Evolutionary conservation across 495 filamentous ascomycete species (phyloP), one percentile per base, ranked within the genome.

Genomic region (Viridothelium virens): DNA sequence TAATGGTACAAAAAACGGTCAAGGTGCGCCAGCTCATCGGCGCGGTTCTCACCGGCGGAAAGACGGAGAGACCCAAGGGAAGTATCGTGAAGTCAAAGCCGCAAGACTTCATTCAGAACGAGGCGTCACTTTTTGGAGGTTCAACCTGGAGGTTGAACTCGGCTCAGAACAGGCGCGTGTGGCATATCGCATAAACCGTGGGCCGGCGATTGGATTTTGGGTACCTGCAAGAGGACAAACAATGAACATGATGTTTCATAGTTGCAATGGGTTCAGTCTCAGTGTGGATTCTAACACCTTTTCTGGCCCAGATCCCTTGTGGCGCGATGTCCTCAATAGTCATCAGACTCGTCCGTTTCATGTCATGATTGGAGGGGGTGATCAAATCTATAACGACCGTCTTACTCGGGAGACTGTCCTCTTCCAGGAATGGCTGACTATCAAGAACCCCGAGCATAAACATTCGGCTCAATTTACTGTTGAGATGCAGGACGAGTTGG

Each of bases 161-260:
- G 80, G 83, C 38, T 76, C 86, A 16, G 81, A 81, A 61, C 89
- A 96, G 72, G 83, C 89, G 66, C 88, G 92, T 56, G 89, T 98
- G 70, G 95, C 92, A 0, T 98, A 98, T 73, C 87, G 94, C 61
- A 96, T 98, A 77, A 98, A 98, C 74, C 83, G 86, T 67, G 94
- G 92, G 3, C 92, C 93, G 6, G 87, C 91, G 14, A 84, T 92
- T 36, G 89, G 87, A 10, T 98, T 98, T 76, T 98, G 94, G 94
- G 91, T 98, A 0, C 94, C 94, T 10, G 90, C 89, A 63, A 82
- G 80, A 62, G 89, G 86, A 33, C 84, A 96, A 77, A 83, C 89
- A 7, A 97, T 98, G 95, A 96, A 97, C 77, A 90, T 96, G 70
- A 96, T 97, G 91, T 97, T 96, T 78, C 84, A 97, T 80, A 93